Base-by-base conservation (phyloP, 768 basidiomycete genomes). In the Termitomyces sp. region DNA sequence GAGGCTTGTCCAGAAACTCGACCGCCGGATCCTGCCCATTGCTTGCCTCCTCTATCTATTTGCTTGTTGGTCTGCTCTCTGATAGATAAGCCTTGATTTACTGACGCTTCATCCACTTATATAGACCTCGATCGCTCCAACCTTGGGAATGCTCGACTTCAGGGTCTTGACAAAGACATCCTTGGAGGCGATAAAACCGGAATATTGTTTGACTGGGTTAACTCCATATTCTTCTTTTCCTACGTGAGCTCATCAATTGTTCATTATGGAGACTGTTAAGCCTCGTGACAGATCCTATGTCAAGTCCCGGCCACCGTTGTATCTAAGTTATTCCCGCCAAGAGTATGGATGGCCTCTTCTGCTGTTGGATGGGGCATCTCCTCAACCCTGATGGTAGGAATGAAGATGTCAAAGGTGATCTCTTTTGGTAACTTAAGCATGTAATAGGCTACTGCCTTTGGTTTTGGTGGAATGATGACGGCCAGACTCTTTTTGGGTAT, bases 351-450 rank as follows among this genome's bases (percentile, higher is more conserved):
- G 56, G 86, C 85, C 16, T 70, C 69, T 17, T 76, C 83, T 37
- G 84, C 87, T 0, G 68, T 88, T 5, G 87, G 88, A 34, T 92
- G 90, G 90, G 89, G 90, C 2, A 62, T 84, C n/a, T 83, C 81
- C 37, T 90, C 89, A 9, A 86, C 86, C 0, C 74, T 90, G 43
- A 82, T 88, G 83, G 88, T 86, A 54, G 56, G 74, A 52, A 19
- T 19, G 11, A 61, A 46, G 4, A 29, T n/a, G 12, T 19, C 27
- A 17, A 43, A 16, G n/a, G 41, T 23, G 35, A 27, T 21, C 14
- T 3, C 38, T 10, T 23, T 23, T 17, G 41, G 35, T 49, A 25
- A 56, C 19, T 27, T 31, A 52, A 35, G 12, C 12, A 51, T 49
- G n/a, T 32, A 19, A n/a, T 62, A 90, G 89, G 69, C 90, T 3